Base-by-base conservation (phyloP, 1,284 basidiomycete species). In the Austroboletus novae-zelandiae region DNA sequence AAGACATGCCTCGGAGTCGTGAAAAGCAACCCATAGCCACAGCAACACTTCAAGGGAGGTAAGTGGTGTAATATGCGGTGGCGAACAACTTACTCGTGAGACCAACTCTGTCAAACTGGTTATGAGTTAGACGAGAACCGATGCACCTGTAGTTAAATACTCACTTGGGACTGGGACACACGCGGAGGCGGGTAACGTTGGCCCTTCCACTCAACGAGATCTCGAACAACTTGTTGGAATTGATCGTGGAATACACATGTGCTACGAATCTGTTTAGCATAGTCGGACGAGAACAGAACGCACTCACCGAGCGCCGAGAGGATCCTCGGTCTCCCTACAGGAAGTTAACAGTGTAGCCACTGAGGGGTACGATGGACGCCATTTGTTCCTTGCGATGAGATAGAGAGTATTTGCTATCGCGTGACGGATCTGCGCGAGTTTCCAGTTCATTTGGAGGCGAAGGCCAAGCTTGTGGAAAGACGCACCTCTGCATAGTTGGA, bases 401-500 rank as follows among this genome's bases (percentile, higher is more conserved):
- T 81, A 83, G 32, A 94, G 73, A 51, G 83, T 80, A 55, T 83
- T 80, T 36, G 86, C 87, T 53, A 92, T 84, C 54, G 81, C 79
- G 41, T 75, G 74, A 51, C 92, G 79, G 56, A 92, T 83, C 89
- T 91, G 52, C 3, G 46, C 52, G 43, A 29, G 17, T 30, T 42
- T 35, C 40, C 41, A 31, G 43, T 48, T 50, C 45, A 53, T 39
- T 46, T 53, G 36, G 23, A 47, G 30, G 36, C 25, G 30, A 40
- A 37, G 37, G 45, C 40, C 45, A 43, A 17, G 25, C 18, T 47
- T 29, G 42, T 27, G 34, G 36, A 17, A 45, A 49, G 25, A 50
- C 69, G 47, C 66, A 90, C 91, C 71, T 95, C 93, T 25, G 89
- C 89, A 67, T 92, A 95, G 40, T 83, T 82, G 13, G 89, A 91